Evolutionary conservation across 371 early-diverging fungal genomes (phyloP), one percentile per base, ranked within the genome.

Genomic region (Cokeromyces recurvatus): DNA sequence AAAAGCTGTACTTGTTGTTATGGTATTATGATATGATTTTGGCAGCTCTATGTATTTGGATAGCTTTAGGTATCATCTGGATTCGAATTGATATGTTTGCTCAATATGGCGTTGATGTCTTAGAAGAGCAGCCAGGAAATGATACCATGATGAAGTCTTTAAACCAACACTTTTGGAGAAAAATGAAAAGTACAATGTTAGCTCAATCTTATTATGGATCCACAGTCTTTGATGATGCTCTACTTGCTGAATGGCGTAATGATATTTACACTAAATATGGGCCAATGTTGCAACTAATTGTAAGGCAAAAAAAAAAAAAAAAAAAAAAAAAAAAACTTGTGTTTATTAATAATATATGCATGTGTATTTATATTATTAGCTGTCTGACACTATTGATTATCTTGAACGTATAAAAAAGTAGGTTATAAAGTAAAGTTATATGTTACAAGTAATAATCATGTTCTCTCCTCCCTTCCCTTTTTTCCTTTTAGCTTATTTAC

Each of bases 331-430:
- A n/a, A n/a, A n/a, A n/a, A n/a, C n/a, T n/a, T n/a, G n/a, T n/a
- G n/a, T n/a, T n/a, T n/a, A n/a, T n/a, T n/a, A n/a, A n/a, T n/a
- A n/a, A n/a, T n/a, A n/a, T n/a, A n/a, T n/a, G n/a, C n/a, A n/a
- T n/a, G n/a, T n/a, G n/a, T n/a, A n/a, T 27, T 35, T n/a, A 34
- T 11, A 12, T 22, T 12, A 1, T 25, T 54, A 66, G 64, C 35
- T 67, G 17, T 38, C 56, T 3, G 71, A 71, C 31, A 48, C 57
- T 6, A 59, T 62, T 11, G 71, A 71, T 46, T 51, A 57, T 29
- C n/a, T 71, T 17, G 71, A 71, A 38, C 50, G 64, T 20, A 43
- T 62, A 7, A 67, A 62, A 55, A 71, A 71, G 67, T 64, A 50
- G 32, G 3, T 9, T 8, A 17, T 12, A 31, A 31, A 27, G 11